Conservation (phyloP, 495 filamentous ascomycete species). For the Penicillium bovifimosum region DNA sequence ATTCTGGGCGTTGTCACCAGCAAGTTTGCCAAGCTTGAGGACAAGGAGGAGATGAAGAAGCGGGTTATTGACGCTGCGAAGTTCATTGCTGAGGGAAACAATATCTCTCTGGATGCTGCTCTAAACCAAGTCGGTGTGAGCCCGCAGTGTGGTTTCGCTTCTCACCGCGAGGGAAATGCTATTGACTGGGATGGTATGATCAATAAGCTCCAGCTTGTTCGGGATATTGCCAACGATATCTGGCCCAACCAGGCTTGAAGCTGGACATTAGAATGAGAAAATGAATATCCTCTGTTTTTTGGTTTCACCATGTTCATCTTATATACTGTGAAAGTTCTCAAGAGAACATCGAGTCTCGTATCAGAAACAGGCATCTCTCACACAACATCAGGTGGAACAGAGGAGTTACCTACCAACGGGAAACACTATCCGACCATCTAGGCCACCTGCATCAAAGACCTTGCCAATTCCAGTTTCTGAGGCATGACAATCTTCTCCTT, state of each 20-base stretch:
- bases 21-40: conserved; percentile 68
- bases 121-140: conserved; percentile 64
- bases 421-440: neutral
- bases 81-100: conserved; percentile 64
- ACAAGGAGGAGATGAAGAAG: conserved; percentile 66
- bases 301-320: no score
- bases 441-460: conserved; percentile 15
- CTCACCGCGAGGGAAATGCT: conserved; percentile 62
- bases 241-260: conserved; percentile 57
- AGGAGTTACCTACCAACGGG: no score
- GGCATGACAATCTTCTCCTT: conserved; percentile 13
- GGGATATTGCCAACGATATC: conserved; percentile 64
- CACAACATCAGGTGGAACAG: neutral
- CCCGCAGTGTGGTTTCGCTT: conserved; percentile 79
- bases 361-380: neutral
- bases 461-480: conserved; percentile 16
- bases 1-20: conserved; percentile 71
- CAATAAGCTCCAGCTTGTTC: conserved; percentile 60
- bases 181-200: conserved; percentile 63
- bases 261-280: no score
- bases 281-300: no score
- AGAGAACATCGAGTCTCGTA: no score
- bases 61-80: conserved; percentile 62
- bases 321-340: no score
- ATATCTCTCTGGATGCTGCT: conserved; percentile 57